phyloP scores from a whole-genome alignment of 495 filamentous ascomycete species.

The Penicillium paxilli region DNA sequence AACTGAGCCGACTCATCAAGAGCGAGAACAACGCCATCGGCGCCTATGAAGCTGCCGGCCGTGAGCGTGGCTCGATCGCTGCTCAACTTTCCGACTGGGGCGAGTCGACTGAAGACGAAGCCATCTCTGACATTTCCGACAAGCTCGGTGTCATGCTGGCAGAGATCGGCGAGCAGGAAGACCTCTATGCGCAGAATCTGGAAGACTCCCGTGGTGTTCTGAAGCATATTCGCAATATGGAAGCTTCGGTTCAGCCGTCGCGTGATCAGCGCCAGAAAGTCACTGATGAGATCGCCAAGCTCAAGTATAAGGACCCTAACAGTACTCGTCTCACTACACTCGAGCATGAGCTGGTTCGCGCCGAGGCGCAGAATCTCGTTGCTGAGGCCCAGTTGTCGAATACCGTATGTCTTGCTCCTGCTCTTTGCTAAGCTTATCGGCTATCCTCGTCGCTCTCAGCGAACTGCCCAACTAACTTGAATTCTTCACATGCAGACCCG shows the following conservation, averaged over 20 bases:
- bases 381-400: constrained; percentile 97
- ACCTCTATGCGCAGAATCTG: constrained; percentile 77
- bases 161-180: constrained; percentile 91
- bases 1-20: constrained; percentile 89
- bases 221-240: constrained; percentile 91
- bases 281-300: constrained; percentile 81
- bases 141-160: constrained; percentile 90
- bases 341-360: constrained; percentile 93
- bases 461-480: constrained; percentile 16
- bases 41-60: constrained; percentile 77
- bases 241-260: constrained; percentile 88
- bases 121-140: constrained; percentile 84
- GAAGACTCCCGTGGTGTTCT: constrained; percentile 79
- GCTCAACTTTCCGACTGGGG: constrained; percentile 97
- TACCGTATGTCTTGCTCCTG: constrained; percentile 53
- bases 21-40: constrained; percentile 80
- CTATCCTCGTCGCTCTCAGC: too few relatives aligned
- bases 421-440: too few relatives aligned
- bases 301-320: constrained; percentile 86
- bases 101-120: constrained; percentile 81
- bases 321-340: constrained; percentile 73
- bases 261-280: constrained; percentile 83
- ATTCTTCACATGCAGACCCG: constrained; percentile 61
- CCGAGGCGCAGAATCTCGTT: constrained; percentile 92
- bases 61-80: constrained; percentile 79